Evolutionary conservation across 2,329 filamentous ascomycete genomes (phyloP), one percentile per base, ranked within the genome.

Genomic region (Colletotrichum trifolii): DNA sequence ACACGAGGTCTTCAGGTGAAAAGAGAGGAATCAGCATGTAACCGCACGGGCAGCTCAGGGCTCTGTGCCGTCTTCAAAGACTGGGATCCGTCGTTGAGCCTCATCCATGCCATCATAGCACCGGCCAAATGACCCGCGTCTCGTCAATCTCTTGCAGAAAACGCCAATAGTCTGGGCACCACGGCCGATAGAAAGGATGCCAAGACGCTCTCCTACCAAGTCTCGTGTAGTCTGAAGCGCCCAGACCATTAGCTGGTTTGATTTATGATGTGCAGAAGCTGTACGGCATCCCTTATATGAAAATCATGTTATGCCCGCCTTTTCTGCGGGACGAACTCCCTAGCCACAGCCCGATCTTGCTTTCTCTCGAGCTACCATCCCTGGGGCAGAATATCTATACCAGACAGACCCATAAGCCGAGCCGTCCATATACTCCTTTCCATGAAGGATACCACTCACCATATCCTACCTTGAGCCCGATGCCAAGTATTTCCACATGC

Each of bases 181-280:
- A 7, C 6, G 35, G 42, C 15, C 34, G 10, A 58, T 25, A 49
- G 25, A 46, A 60, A 8, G 39, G 49, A 36, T 40, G 54, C 48
- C 54, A 64, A 60, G 61, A 15, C 3, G 25, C 25, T 25, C 4
- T 25, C 3, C 25, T 25, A 25, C 35, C 33, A 43, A 35, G 15
- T 35, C 36, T 48, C 36, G 15, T 12, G 50, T 45, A 60, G 36
- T 54, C 2, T 54, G 39, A 54, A 15, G 38, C 50, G 61, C 55
- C 61, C 55, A 64, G 61, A 39, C 61, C 48, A 54, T 60, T 54
- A 60, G 61, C 55, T 34, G 34, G 61, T 64, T 64, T 60, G 60
- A 60, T 42, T 38, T 64, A 54, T 54, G 61, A 54, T 64, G 55
- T 49, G 61, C 55, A 45, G 36, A 50, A 60, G 48, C 48, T 43